Conservation (phyloP, 2,329 filamentous ascomycete species). For the Fusarium miscanthi region DNA sequence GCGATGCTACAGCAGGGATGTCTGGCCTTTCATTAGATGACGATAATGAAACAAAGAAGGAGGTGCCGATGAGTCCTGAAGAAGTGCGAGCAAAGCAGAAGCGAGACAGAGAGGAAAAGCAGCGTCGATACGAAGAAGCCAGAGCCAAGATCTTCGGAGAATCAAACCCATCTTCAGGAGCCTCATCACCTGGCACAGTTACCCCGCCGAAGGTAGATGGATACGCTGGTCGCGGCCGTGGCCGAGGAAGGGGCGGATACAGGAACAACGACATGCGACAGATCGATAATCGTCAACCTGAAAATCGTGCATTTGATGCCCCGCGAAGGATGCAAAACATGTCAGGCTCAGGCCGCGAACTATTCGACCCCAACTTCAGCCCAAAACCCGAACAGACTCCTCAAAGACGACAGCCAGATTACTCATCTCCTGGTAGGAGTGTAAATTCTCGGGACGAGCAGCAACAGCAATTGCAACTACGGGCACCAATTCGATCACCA, state of each 20-base stretch:
- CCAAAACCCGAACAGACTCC: constrained; percentile 68
- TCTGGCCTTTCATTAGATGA: constrained; percentile 58
- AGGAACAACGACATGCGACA: constrained; percentile 47
- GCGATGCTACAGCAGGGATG: constrained; percentile 64
- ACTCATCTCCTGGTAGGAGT: constrained; percentile 50
- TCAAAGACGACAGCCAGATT: constrained; percentile 57
- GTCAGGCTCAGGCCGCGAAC: constrained; percentile 62
- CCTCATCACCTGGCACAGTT: constrained; percentile 70
- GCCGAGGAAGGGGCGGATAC: constrained; percentile 57
- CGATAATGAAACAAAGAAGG: constrained; percentile 71
- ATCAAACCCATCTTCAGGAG: constrained; percentile 63
- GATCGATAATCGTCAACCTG: constrained; percentile 48
- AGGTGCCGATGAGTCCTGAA: constrained; percentile 74
- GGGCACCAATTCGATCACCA: constrained; percentile 78
- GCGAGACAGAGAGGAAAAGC: constrained; percentile 86
- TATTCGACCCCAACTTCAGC: constrained; percentile 82
- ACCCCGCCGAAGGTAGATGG: constrained; percentile 64
- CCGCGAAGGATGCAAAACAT: constrained; percentile 42
- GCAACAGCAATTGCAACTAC: constrained; percentile 53
- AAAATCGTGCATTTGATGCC: constrained; percentile 47
- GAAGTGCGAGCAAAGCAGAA: constrained; percentile 83
- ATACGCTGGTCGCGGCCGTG: constrained; percentile 56
- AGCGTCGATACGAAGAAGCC: constrained; percentile 88
- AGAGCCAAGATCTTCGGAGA: constrained; percentile 88
- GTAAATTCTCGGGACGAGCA: constrained; percentile 67